phyloP scores from a whole-genome alignment of 768 basidiomycete genomes.

The Tricholoma bakamatsutake region DNA sequence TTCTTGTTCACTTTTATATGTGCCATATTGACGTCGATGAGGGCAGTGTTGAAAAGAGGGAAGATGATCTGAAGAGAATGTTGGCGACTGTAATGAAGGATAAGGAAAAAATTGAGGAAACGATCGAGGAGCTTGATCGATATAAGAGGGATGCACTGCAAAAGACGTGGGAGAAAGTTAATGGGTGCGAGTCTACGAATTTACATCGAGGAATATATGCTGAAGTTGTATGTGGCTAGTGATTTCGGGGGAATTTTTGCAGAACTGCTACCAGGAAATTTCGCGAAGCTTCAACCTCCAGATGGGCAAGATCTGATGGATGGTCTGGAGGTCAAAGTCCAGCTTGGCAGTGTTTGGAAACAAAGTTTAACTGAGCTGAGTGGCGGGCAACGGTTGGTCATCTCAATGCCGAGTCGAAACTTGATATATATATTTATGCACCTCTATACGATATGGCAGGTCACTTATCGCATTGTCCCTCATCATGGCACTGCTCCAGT shows the following conservation, averaged over 20 bases:
- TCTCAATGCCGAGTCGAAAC: neutral
- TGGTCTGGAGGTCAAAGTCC: slow-evolving; percentile 96
- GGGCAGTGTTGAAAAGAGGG: slow-evolving; percentile 87
- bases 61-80: slow-evolving; percentile 82
- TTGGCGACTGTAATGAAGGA: slow-evolving; percentile 84
- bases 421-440: neutral
- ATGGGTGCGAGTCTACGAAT: slow-evolving; percentile 57
- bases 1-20: slow-evolving; percentile 6
- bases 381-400: slow-evolving; percentile 85
- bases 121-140: slow-evolving; percentile 86
- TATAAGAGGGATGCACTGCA: slow-evolving; percentile 92
- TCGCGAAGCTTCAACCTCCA: slow-evolving; percentile 90
- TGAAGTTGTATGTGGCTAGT: slow-evolving; percentile 32
- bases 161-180: slow-evolving; percentile 96
- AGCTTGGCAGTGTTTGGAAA: slow-evolving; percentile 94
- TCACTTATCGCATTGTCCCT: slow-evolving; percentile 96
- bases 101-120: slow-evolving; percentile 91
- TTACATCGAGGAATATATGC: neutral
- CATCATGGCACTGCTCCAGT: slow-evolving; percentile 98
- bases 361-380: slow-evolving; percentile 95
- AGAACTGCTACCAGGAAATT: slow-evolving; percentile 93
- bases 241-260: slow-evolving; percentile 97
- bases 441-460: slow-evolving; percentile 33
- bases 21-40: neutral
- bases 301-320: slow-evolving; percentile 92